phyloP scores from a whole-genome alignment of 352 stramenopile genomes.

The Phytophthora sp. region DNA sequence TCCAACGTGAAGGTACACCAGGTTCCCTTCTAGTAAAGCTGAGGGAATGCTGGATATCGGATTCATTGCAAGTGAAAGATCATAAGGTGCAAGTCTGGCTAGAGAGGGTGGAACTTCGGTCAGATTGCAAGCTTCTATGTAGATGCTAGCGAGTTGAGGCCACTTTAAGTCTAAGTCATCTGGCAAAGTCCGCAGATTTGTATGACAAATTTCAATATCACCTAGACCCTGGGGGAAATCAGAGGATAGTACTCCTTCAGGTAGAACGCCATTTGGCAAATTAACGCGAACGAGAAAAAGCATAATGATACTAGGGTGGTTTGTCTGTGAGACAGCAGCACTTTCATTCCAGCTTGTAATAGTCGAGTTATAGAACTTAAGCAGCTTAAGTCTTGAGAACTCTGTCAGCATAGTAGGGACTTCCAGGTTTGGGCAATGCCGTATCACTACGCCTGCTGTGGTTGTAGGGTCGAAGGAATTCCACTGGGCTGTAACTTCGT shows the following conservation, averaged over 20 bases:
- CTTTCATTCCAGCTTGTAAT: constrained; percentile 30
- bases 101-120: constrained; percentile 16
- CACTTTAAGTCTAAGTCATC: constrained; percentile 48
- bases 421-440: constrained; percentile 45
- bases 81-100: constrained; percentile 16
- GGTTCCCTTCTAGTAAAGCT: constrained; percentile 20
- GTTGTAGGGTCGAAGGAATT: constrained; percentile 17
- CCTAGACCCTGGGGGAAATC: constrained; percentile 13
- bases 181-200: constrained; percentile 43
- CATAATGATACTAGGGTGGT: constrained; percentile 37
- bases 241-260: constrained; percentile 1
- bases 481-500: constrained; percentile 25
- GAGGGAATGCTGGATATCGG: constrained; percentile 17
- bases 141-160: constrained; percentile 32
- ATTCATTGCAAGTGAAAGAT: constrained; percentile 27
- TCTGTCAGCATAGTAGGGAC: constrained; percentile 24
- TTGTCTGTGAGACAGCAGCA: constrained; percentile 26
- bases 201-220: constrained; percentile 42
- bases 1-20: constrained; percentile 23
- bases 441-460: constrained; percentile 36
- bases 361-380: constrained; percentile 57
- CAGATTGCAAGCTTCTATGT: constrained; percentile 24
- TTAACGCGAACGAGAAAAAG: constrained; percentile 31
- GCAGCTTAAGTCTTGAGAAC: constrained; percentile 36
- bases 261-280: constrained; percentile 4